Evolutionary conservation across 768 basidiomycete species (phyloP).

Genomic region (Imleria badia): DNA sequence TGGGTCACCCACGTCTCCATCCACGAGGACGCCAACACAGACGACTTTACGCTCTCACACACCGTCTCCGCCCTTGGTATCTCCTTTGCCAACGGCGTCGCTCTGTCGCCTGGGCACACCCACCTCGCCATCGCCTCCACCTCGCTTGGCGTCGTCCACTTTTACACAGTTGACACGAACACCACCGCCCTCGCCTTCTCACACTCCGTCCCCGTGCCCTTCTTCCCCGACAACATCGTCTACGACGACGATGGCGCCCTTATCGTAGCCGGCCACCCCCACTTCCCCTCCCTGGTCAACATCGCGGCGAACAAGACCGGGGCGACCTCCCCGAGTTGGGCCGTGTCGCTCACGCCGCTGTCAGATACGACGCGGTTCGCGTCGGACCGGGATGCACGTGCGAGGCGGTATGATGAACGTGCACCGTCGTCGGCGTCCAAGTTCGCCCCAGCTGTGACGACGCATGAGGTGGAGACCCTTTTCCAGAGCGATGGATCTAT

Average conservation of each 20-base stretch:
- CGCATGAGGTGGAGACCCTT: slow-evolving; percentile 54
- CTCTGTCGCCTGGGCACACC: slow-evolving; percentile 50
- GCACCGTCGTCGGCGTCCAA: slow-evolving; percentile 50
- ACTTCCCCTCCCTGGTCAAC: slow-evolving; percentile 51
- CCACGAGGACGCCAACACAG: slow-evolving; percentile 29
- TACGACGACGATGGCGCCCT: slow-evolving; percentile 49
- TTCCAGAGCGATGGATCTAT: slow-evolving; percentile 73
- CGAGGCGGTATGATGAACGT: slow-evolving; percentile 36
- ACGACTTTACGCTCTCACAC: slow-evolving; percentile 31
- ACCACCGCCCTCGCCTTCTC: slow-evolving; percentile 41
- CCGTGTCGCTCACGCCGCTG: slow-evolving; percentile 41
- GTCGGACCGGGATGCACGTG: neutral
- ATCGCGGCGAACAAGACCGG: slow-evolving; percentile 46
- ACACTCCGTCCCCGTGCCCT: slow-evolving; percentile 50
- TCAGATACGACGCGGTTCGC: neutral
- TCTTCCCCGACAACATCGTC: slow-evolving; percentile 60
- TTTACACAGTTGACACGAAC: slow-evolving; percentile 50
- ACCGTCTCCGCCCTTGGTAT: slow-evolving; percentile 46
- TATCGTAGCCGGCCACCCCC: slow-evolving; percentile 65
- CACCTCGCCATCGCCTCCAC: slow-evolving; percentile 61
- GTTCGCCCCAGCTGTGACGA: slow-evolving; percentile 37
- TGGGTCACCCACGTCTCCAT: slow-evolving; percentile 59
- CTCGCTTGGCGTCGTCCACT: slow-evolving; percentile 42
- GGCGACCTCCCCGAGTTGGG: slow-evolving; percentile 56
- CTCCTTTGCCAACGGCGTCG: slow-evolving; percentile 69